Evolutionary conservation across 2,329 filamentous ascomycete genomes (phyloP).

Genomic region (Coleophoma eucalyptorum): DNA sequence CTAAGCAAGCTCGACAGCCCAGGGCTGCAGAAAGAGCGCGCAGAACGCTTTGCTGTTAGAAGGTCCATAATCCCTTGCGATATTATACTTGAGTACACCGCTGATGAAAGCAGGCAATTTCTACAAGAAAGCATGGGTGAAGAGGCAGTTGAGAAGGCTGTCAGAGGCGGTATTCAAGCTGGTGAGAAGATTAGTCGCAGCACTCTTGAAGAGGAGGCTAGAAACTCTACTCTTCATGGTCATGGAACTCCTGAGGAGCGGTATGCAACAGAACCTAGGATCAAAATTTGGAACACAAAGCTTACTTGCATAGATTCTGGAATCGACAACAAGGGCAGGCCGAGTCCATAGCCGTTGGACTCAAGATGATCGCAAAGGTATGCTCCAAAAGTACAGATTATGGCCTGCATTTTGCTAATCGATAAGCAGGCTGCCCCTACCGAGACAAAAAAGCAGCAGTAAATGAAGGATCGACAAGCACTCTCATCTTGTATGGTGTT

Average conservation of each 20-base stretch:
- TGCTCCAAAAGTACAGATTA: conserved; percentile 4
- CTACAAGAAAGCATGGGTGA: conserved; percentile 69
- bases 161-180: conserved; percentile 41
- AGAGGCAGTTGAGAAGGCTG: conserved; percentile 45
- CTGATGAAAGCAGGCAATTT: conserved; percentile 21
- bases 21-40: conserved; percentile 79
- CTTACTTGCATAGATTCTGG: conserved; percentile 49
- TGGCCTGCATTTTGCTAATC: neutral
- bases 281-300: conserved; percentile 1
- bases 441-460: conserved; percentile 12
- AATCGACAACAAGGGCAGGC: conserved; percentile 52
- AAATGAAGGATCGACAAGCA: too few species aligned
- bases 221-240: conserved; percentile 43
- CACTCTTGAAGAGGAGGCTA: conserved; percentile 61
- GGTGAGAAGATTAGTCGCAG: conserved; percentile 62
- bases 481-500: neutral
- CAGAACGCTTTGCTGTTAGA: conserved; percentile 75
- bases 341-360: conserved; percentile 55
- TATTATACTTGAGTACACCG: neutral
- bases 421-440: conserved; percentile 8
- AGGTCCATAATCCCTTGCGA: conserved; percentile 52
- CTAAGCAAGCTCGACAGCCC: conserved; percentile 82
- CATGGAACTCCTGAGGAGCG: conserved; percentile 46
- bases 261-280: conserved; percentile 21
- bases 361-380: conserved; percentile 48